These are phyloP conservation scores for Salvia sclarea DNA, from an alignment of 305 asterid genomes.

Conservation along the genomic window DNA sequence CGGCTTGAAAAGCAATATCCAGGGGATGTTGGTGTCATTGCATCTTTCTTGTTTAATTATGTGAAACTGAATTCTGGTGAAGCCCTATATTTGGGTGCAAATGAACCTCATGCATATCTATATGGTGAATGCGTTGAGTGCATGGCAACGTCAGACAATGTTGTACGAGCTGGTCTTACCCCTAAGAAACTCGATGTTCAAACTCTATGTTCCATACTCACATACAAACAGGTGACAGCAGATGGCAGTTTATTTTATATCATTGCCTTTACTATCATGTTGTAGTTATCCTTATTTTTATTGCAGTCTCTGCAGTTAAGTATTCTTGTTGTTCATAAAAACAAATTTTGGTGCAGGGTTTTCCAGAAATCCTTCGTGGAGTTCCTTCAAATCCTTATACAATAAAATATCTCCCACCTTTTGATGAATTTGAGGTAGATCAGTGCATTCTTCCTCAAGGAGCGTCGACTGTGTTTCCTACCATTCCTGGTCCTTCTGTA, in stretches of 20 bases:
- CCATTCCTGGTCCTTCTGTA: slow-evolving; percentile 53
- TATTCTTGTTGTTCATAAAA: slow-evolving; percentile 14
- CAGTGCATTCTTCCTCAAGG: slow-evolving; percentile 64
- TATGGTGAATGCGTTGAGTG: slow-evolving; percentile 81
- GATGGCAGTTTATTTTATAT: not conserved
- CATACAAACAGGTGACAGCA: slow-evolving; percentile 64
- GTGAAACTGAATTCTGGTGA: slow-evolving; percentile 71
- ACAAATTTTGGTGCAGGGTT: slow-evolving; percentile 46
- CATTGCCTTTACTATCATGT: not conserved
- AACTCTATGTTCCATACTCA: slow-evolving; percentile 81
- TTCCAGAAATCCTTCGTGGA: slow-evolving; percentile 64
- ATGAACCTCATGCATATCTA: slow-evolving; percentile 79
- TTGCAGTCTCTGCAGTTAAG: not conserved
- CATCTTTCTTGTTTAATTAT: slow-evolving; percentile 63
- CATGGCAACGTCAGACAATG: slow-evolving; percentile 91
- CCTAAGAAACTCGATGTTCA: slow-evolving; percentile 69
- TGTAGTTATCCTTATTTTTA: not conserved
- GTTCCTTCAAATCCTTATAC: slow-evolving; percentile 55
- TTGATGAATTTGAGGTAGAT: slow-evolving; percentile 86
- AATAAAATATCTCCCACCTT: slow-evolving; percentile 66
- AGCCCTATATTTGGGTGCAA: slow-evolving; percentile 73
- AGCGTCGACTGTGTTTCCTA: slow-evolving; percentile 49
- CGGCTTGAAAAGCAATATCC: slow-evolving; percentile 77
- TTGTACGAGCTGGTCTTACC: slow-evolving; percentile 85
- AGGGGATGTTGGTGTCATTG: slow-evolving; percentile 68